Evolutionary conservation across 768 basidiomycete species (phyloP), one percentile per base, ranked within the genome.

Genomic region (Lentinus tigrinus): DNA sequence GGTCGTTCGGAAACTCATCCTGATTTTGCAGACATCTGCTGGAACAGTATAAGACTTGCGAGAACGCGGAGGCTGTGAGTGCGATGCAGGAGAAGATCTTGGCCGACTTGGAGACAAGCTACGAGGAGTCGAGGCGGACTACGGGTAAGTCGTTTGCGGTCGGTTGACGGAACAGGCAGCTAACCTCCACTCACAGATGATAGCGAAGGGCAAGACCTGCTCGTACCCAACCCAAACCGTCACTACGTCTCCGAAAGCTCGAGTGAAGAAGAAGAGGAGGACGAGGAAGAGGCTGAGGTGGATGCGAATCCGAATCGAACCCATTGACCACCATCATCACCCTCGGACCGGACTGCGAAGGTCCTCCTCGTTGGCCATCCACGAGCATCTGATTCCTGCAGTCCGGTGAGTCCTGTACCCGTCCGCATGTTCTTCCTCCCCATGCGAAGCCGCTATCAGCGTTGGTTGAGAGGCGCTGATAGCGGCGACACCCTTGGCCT

Each of bases 1-100:
- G n/a, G n/a, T n/a, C n/a, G n/a, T n/a, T 9, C 2, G 17, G 2
- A 0, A 13, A 9, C 47, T 31, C 19, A 28, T 49, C 13, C 51
- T 11, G 26, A 31, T 17, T 66, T 60, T 17, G 36, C 47, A 66
- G 73, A 47, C 57, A 67, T 19, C 54, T 69, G 58, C 74, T 99
- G 52, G 83, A 89, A 55, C 81, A 79, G 47, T 99, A 99, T 69
- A 78, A 81, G 60, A 85, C 78, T 36, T 98, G 95, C 67, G 73
- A 68, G 2, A 82, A 81, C 0, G 77, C 87, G 0, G 80, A 75
- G 10, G 86, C 88, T 34, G 76, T 94, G 21, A 67, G 67, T 2
- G 73, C 69, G 7, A 81, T 79, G 73, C 91, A 95, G 69, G 82
- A 89, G 24, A 73, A 71, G 27, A 85, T 93, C 50, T 84, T 94